These are phyloP conservation scores for Inga leiocalycina DNA, from an alignment of 306 rosid species.

Conservation along the genomic window DNA sequence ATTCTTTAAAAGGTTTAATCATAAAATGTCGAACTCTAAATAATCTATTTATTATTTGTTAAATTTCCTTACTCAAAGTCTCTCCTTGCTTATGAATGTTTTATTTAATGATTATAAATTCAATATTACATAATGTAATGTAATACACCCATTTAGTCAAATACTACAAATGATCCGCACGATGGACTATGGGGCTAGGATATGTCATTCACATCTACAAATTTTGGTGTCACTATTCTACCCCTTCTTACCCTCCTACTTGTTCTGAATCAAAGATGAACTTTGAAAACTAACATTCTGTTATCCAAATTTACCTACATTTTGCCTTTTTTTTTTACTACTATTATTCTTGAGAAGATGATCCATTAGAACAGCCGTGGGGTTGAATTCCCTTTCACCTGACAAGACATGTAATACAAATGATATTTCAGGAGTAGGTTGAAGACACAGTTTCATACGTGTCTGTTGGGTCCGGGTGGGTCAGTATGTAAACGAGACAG, in stretches of 20 bases:
- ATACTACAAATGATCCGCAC: neutral
- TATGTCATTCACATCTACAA: neutral
- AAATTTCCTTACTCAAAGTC: neutral
- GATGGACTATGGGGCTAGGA: neutral
- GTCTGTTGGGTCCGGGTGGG: neutral
- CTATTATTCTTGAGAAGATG: slow-evolving; percentile 24
- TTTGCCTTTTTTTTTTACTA: neutral
- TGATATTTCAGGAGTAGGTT: slow-evolving; percentile 39
- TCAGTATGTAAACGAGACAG: neutral
- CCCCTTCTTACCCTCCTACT: neutral
- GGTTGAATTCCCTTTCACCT: slow-evolving; percentile 29
- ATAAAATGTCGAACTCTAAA: neutral
- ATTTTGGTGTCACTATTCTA: neutral
- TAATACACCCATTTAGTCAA: neutral
- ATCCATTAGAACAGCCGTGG: slow-evolving; percentile 1
- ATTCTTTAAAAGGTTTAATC: neutral
- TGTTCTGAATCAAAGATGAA: neutral
- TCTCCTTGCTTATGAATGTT: neutral
- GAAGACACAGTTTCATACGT: neutral
- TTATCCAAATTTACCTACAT: neutral
- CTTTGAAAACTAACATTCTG: neutral
- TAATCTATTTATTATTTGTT: neutral
- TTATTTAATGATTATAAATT: neutral
- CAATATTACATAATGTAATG: neutral
- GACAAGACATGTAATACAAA: slow-evolving; percentile 34